phyloP scores from a whole-genome alignment of 2,329 filamentous ascomycete genomes.

The Aspergillus arachidicola region DNA sequence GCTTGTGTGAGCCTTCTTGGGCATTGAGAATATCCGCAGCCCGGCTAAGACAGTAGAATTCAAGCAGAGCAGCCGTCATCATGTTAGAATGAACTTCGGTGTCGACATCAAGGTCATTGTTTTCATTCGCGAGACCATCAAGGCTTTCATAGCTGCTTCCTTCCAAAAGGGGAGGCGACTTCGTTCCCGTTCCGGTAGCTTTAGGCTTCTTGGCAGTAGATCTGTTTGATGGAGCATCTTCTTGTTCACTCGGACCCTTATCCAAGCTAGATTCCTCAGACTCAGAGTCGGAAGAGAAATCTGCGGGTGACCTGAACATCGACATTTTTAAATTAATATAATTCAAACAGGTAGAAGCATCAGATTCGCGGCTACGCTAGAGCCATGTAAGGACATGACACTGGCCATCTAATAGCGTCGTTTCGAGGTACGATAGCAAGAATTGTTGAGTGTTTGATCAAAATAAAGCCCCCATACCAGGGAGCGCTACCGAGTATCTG shows the following conservation, averaged over 20 bases:
- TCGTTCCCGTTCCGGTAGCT: constrained; percentile 10
- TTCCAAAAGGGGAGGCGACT: constrained; percentile 1
- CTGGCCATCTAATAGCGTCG: constrained; percentile 5
- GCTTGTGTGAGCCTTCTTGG: constrained; percentile 34
- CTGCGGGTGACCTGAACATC: constrained; percentile 43
- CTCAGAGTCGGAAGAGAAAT: constrained; percentile 41
- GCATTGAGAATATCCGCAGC: constrained; percentile 50
- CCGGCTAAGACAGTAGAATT: constrained; percentile 48
- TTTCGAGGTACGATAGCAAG: neutral
- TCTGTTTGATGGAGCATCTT: constrained; percentile 9
- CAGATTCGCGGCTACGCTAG: neutral
- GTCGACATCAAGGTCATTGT: constrained; percentile 33
- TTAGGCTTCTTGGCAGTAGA: neutral
- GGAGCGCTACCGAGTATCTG: neutral
- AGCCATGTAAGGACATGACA: constrained; percentile 4
- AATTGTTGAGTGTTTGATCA: neutral
- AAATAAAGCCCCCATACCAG: neutral
- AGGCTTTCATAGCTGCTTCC: constrained; percentile 5
- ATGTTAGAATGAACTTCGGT: constrained; percentile 42
- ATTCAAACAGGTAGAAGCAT: neutral
- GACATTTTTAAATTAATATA: constrained; percentile 33
- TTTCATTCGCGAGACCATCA: constrained; percentile 12
- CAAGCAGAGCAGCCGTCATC: constrained; percentile 48
- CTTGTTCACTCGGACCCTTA: constrained; percentile 18
- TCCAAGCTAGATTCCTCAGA: constrained; percentile 33